A percentile compares a stretch with the other conserved stretches of the same genome.
phyloP scores from a whole-genome alignment of 1,139 yeast genomes.

The Zygoascus sp. region DNA sequence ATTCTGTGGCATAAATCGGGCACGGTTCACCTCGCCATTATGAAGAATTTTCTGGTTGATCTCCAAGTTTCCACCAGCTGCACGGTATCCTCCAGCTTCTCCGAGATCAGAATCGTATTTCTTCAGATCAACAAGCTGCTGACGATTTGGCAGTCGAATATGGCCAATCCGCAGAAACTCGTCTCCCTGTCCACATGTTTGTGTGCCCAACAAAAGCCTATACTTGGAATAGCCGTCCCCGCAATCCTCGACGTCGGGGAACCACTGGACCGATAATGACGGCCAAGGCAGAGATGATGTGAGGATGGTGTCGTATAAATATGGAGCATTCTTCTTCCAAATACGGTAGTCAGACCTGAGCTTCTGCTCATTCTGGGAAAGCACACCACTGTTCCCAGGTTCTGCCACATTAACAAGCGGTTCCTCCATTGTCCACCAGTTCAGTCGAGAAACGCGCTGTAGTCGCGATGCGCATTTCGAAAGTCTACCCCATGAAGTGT shows the following conservation, averaged over 20 bases:
- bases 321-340: slow-evolving; percentile 95
- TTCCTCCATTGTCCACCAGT: background rate
- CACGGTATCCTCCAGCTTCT: slow-evolving; percentile 33
- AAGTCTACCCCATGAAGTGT: too few relatives aligned
- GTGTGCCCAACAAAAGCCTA: slow-evolving; percentile 70
- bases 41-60: slow-evolving; percentile 52
- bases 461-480: background rate
- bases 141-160: slow-evolving; percentile 48
- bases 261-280: slow-evolving; percentile 41
- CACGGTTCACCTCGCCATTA: slow-evolving; percentile 68
- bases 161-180: slow-evolving; percentile 75
- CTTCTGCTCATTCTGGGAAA: background rate
- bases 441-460: background rate
- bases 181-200: slow-evolving; percentile 74
- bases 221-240: slow-evolving; percentile 28
- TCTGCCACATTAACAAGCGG: background rate
- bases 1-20: slow-evolving; percentile 81
- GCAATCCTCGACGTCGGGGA: slow-evolving; percentile 37
- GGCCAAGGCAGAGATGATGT: slow-evolving; percentile 67
- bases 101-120: slow-evolving; percentile 35
- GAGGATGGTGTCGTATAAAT: slow-evolving; percentile 73
- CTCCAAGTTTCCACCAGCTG: slow-evolving; percentile 39
- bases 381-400: background rate
- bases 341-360: slow-evolving; percentile 60
- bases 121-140: slow-evolving; percentile 21